phyloP scores from a whole-genome alignment of 768 basidiomycete species.

The Boletus rubroflammeus region DNA sequence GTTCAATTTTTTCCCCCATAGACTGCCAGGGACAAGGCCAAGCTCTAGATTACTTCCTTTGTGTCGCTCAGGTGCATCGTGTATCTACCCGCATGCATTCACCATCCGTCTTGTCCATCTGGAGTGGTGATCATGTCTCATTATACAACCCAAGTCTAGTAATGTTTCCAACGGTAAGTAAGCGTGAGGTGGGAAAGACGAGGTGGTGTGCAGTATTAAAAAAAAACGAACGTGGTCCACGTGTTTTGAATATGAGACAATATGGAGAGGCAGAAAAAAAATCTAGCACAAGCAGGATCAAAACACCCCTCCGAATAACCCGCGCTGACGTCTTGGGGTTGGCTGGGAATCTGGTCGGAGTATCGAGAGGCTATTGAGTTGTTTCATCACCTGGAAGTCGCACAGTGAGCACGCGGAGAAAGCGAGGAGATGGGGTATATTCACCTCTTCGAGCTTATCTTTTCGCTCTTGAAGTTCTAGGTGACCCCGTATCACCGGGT shows the following conservation, averaged over 20 bases:
- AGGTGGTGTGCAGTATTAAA: not conserved
- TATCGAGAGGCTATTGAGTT: slow-evolving; percentile 86
- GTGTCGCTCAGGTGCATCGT: no score
- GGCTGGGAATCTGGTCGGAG: slow-evolving; percentile 81
- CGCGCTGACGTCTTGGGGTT: slow-evolving; percentile 66
- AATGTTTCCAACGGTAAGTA: not conserved
- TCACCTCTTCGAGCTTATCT: slow-evolving; percentile 92
- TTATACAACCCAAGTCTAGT: slow-evolving; percentile 12
- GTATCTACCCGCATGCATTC: not conserved
- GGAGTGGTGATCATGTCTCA: slow-evolving; percentile 18
- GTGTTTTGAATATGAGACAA: not conserved
- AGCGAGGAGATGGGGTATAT: not conserved
- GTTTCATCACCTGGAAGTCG: slow-evolving; percentile 80
- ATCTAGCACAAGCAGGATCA: slow-evolving; percentile 35
- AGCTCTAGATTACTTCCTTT: slow-evolving; percentile 31
- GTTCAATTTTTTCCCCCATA: slow-evolving; percentile 3
- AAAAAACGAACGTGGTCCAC: slow-evolving; percentile 11
- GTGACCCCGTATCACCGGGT: slow-evolving; percentile 82
- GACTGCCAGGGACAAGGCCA: slow-evolving; percentile 39
- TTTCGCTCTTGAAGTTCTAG: slow-evolving; percentile 95
- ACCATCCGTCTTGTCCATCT: not conserved
- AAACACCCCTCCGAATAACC: slow-evolving; percentile 76
- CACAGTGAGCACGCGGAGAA: slow-evolving; percentile 7
- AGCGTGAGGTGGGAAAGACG: not conserved
- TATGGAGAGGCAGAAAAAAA: not conserved